A percentile compares a stretch with the other conserved stretches of the same genome.
These are phyloP conservation scores for Geoglossum glabrum DNA, from an alignment of 495 filamentous ascomycete genomes.

Conservation along the genomic window DNA sequence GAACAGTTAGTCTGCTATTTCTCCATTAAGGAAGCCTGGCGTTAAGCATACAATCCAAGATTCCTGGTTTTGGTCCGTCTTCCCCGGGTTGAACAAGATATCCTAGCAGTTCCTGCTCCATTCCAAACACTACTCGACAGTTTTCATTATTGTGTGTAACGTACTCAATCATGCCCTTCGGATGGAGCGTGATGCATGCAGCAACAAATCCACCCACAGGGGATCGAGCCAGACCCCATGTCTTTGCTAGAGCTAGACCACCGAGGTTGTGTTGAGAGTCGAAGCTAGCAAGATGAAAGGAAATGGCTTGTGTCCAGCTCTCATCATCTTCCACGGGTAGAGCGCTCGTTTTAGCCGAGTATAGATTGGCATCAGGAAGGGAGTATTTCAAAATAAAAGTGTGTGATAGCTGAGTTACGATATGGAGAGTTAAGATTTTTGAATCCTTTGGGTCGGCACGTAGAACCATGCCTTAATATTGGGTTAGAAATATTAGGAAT, in stretches of 20 bases:
- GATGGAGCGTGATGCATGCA: not conserved
- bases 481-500: not conserved
- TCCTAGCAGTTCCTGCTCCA: not conserved
- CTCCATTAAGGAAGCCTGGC: not conserved
- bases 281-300: not conserved
- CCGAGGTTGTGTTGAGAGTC: not conserved
- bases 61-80: not conserved
- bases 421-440: not conserved
- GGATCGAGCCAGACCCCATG: not conserved
- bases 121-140: not conserved
- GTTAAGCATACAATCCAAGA: not conserved
- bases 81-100: not conserved
- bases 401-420: not conserved
- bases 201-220: not conserved
- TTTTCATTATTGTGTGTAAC: not conserved
- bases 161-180: slow-evolving; percentile 1
- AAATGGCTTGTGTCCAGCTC: not conserved
- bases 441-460: not conserved
- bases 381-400: not conserved
- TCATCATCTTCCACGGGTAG: not conserved
- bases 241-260: not conserved
- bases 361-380: not conserved
- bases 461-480: not conserved
- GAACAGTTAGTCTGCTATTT: not conserved
- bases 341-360: not conserved